These are phyloP conservation scores for Piper betle DNA, from an alignment of 164 flowering plant species.

Conservation along the genomic window DNA sequence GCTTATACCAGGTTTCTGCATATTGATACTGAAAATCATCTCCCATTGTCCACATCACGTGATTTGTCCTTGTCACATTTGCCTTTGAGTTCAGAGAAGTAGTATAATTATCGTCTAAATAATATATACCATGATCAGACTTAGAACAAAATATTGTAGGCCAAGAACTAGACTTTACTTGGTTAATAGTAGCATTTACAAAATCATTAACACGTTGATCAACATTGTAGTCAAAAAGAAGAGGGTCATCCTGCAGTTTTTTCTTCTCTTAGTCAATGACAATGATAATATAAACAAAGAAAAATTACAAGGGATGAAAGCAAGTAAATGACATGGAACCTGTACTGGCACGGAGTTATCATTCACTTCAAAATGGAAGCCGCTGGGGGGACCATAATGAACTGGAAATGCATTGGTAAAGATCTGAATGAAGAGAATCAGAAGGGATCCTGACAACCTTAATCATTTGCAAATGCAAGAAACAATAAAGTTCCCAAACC, in stretches of 20 bases:
- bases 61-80: conserved; percentile 70
- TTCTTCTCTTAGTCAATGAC: conserved; percentile 6
- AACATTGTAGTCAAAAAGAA: conserved; percentile 61
- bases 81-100: conserved; percentile 27
- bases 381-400: conserved; percentile 63
- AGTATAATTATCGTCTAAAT: not conserved
- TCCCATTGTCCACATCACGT: conserved; percentile 98
- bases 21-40: conserved; percentile 83
- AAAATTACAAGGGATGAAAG: not conserved
- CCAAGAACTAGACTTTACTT: conserved; percentile 25
- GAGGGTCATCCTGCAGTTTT: conserved; percentile 61
- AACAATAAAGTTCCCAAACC: conserved; percentile 18
- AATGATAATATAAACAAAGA: not conserved
- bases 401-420: conserved; percentile 68
- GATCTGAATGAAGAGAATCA: conserved; percentile 27
- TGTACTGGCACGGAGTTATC: conserved; percentile 48
- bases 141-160: not conserved
- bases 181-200: conserved; percentile 47
- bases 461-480: conserved; percentile 4
- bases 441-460: not conserved
- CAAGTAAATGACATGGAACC: conserved; percentile 23
- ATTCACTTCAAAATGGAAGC: conserved; percentile 63
- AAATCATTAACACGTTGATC: conserved; percentile 60
- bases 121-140: not conserved
- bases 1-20: conserved; percentile 87